These are phyloP conservation scores for Hagleromyces aurorensis DNA, from an alignment of 805 yeast species.

Conservation along the genomic window DNA sequence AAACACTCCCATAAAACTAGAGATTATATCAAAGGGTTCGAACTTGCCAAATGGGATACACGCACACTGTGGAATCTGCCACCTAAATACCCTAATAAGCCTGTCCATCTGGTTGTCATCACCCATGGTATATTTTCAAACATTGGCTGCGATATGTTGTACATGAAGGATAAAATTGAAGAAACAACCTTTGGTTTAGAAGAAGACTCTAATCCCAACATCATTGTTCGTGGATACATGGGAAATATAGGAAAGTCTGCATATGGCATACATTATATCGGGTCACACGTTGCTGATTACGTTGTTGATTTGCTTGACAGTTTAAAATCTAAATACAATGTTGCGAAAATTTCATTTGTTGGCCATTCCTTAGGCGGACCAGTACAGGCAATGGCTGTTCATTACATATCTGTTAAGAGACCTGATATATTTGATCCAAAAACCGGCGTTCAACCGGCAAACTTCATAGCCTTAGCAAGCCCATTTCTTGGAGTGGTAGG, in stretches of 20 bases:
- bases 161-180: conserved; percentile 74
- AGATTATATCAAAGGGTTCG: conserved; percentile 11
- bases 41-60: conserved; percentile 43
- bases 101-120: conserved; percentile 74
- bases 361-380: conserved; percentile 95
- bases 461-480: conserved; percentile 77
- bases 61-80: conserved; percentile 71
- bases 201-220: conserved; percentile 35
- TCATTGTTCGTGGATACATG: conserved; percentile 74
- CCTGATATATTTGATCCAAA: conserved; percentile 56
- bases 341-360: conserved; percentile 68
- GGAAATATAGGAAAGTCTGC: conserved; percentile 87
- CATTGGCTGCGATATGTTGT: conserved; percentile 82
- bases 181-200: conserved; percentile 18
- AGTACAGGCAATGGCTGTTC: conserved; percentile 84
- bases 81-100: conserved; percentile 39
- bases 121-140: conserved; percentile 94
- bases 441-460: conserved; percentile 52
- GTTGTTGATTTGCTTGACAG: conserved; percentile 41
- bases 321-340: conserved; percentile 34
- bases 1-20: conserved; percentile 5
- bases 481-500: conserved; percentile 83
- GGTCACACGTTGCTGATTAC: conserved; percentile 71
- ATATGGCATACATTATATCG: conserved; percentile 77
- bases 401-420: conserved; percentile 51